A percentile compares a stretch with the other conserved stretches of the same genome.
phyloP scores from a whole-genome alignment of 768 basidiomycete species.

The Mycena belliarum region DNA sequence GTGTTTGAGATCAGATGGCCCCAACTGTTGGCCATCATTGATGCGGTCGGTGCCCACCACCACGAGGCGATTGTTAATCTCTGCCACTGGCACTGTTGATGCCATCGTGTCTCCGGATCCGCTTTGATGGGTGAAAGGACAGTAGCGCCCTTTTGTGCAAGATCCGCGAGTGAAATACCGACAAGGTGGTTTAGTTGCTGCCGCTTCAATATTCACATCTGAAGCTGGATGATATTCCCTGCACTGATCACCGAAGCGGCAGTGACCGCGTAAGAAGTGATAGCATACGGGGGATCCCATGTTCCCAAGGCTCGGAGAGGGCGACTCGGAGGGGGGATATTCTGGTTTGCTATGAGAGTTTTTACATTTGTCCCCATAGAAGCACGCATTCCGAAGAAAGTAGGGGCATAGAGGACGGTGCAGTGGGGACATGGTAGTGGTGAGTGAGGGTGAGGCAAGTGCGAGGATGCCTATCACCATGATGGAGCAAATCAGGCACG shows the following conservation, averaged over 20 bases:
- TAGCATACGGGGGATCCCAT: neutral
- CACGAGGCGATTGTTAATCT: too few relatives aligned
- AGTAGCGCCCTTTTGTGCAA: neutral
- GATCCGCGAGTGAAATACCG: neutral
- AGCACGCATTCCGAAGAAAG: neutral
- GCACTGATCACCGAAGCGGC: slow-evolving; percentile 11
- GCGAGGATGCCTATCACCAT: neutral
- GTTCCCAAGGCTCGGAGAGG: neutral
- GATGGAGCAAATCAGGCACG: too few relatives aligned
- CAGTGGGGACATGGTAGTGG: neutral
- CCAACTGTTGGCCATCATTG: too few relatives aligned
- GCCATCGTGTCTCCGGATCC: neutral
- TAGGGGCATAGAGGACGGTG: neutral
- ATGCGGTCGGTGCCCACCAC: too few relatives aligned
- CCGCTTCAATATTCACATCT: neutral
- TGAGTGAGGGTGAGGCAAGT: neutral
- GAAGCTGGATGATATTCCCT: slow-evolving; percentile 5
- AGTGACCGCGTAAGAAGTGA: slow-evolving; percentile 1
- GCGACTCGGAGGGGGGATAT: neutral
- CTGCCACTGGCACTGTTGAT: neutral
- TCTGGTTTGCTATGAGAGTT: neutral
- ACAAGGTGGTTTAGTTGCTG: neutral
- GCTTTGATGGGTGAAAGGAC: neutral
- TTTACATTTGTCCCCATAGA: slow-evolving; percentile 1
- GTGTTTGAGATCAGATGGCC: too few relatives aligned